These are phyloP conservation scores for Logfia minima DNA, from an alignment of 129 eudicot genomes.

Conservation along the genomic window DNA sequence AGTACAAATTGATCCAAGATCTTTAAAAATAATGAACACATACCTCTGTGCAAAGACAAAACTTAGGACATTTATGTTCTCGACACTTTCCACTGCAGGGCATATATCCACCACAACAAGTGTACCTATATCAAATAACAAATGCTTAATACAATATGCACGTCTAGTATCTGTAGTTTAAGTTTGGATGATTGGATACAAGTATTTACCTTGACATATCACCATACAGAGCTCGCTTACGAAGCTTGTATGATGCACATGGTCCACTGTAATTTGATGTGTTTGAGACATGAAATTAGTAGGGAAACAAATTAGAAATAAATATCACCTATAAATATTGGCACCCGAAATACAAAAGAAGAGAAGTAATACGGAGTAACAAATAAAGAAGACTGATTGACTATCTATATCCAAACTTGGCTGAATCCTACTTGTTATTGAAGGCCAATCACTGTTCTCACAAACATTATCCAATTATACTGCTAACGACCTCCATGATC, in stretches of 20 bases:
- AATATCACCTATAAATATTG: not conserved
- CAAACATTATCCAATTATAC: too few species aligned
- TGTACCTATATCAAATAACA: constrained; percentile 47
- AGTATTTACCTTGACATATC: constrained; percentile 82
- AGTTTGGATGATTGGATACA: not conserved
- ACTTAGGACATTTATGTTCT: constrained; percentile 79
- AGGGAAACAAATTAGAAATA: not conserved
- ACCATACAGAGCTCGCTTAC: constrained; percentile 86
- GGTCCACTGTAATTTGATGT: constrained; percentile 52
- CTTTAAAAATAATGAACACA: not conserved
- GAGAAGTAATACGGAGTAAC: too few species aligned
- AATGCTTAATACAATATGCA: constrained; percentile 1
- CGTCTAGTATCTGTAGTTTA: not conserved
- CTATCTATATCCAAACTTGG: too few species aligned
- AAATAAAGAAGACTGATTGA: too few species aligned
- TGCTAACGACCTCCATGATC: too few species aligned
- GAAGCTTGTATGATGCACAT: constrained; percentile 82
- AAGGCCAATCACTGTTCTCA: too few species aligned
- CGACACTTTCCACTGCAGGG: constrained; percentile 96
- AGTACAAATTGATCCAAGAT: too few species aligned
- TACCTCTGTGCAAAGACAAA: constrained; percentile 94
- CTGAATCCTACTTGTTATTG: too few species aligned
- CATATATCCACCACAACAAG: constrained; percentile 87
- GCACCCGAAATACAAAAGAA: not conserved
- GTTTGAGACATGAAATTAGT: constrained; percentile 13